phyloP scores from a whole-genome alignment of 768 basidiomycete species.

The Multifurca ochricompacta region DNA sequence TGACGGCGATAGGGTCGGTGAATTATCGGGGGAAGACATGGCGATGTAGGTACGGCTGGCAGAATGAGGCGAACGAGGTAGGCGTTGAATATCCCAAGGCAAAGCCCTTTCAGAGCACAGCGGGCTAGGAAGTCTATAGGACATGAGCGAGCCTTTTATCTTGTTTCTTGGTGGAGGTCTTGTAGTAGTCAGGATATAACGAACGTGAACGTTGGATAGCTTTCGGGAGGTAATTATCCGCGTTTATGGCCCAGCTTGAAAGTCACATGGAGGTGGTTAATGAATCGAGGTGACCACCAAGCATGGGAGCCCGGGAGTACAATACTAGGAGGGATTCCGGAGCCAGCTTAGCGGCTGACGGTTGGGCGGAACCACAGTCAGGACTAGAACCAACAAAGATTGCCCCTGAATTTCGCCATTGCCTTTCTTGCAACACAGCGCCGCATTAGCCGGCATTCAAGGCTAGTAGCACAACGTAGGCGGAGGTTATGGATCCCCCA shows the following conservation, averaged over 20 bases:
- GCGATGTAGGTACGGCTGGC: neutral
- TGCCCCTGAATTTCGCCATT: constrained; percentile 9
- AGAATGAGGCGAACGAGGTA: neutral
- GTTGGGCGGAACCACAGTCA: constrained; percentile 2
- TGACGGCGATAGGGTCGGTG: constrained; percentile 11
- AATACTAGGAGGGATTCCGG: neutral
- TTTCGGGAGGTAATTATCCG: constrained; percentile 2
- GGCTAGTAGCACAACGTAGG: neutral
- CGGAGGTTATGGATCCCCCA: neutral
- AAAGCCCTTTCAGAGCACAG: neutral
- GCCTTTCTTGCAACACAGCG: constrained; percentile 14
- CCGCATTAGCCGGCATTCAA: constrained; percentile 12
- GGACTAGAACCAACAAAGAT: constrained; percentile 17
- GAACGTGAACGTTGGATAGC: neutral
- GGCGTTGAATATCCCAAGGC: neutral
- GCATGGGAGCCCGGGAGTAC: neutral
- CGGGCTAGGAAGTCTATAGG: neutral
- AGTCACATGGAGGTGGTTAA: constrained; percentile 2
- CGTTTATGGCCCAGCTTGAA: constrained; percentile 4
- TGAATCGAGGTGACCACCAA: neutral
- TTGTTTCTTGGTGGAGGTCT: neutral
- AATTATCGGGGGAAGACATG: constrained; percentile 12
- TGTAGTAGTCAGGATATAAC: neutral
- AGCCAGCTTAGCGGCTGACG: constrained; percentile 15
- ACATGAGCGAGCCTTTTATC: constrained; percentile 15